Evolutionary conservation across 257 asterid genomes (phyloP), one percentile per base, ranked within the genome.

Genomic region (Solanum sitiens): DNA sequence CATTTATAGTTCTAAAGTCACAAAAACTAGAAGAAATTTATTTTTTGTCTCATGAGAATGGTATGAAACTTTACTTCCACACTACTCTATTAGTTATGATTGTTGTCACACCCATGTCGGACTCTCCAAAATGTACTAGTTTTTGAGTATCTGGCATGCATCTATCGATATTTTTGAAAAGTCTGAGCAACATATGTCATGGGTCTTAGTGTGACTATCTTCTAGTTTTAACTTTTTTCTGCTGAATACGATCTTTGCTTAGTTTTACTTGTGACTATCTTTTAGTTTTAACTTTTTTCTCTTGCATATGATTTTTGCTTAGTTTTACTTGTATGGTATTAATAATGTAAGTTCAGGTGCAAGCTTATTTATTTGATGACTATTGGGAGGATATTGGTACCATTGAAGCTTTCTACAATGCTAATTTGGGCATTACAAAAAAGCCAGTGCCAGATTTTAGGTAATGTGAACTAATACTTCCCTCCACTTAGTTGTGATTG

Each of bases 391-490:
- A 70, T 70, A 70, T 96, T 88, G 99, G 99, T 87, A 96, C 99
- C 23, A 96, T 96, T 89, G 99, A 96, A 92, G 98, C 99, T 87
- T 96, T 96, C 92, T 96, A 96, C 88, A 95, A 96, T 89, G 98
- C 99, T 75, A 96, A 96, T 91, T 90, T 96, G 59, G 98, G 98
- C 71, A 95, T 96, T 87, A 96, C 98, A 18, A 96, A 95, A 83
- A 96, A 95, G 90, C 98, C 98, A 35, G 90, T 96, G 77, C 98
- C 99, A 83, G 98, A 96, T 91, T 96, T 96, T 89, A 96, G 98
- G 99, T 95, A 73, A 68, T 42, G 14, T 30, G 53, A 50, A 35
- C 71, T 75, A 1, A 23, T 67, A 10, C 30, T 87, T 71, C 45
- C 44, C 32, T 85, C 37, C 33, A 32, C 18, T 25, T 63, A 23